These are phyloP conservation scores for Picochlorum sp. DNA, from an alignment of 139 green algal genomes.

Conservation along the genomic window DNA sequence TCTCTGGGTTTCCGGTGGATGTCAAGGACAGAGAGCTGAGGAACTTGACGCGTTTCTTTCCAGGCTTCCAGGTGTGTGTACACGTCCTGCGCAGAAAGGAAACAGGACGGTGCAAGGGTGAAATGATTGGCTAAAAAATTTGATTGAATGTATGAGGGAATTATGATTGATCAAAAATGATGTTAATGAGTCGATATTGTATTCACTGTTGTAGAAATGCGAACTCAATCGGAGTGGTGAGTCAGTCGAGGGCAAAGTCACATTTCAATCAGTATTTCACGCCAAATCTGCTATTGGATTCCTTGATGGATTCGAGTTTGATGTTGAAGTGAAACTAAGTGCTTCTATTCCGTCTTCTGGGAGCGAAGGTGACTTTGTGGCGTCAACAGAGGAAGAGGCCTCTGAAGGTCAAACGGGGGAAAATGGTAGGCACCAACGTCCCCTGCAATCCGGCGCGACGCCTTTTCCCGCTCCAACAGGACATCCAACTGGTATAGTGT, in stretches of 20 bases:
- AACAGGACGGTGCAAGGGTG: conserved; percentile 19
- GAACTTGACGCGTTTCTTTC: conserved; percentile 84
- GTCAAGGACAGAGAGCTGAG: conserved; percentile 90
- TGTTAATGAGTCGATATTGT: background rate
- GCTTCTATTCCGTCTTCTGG: background rate
- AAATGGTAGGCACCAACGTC: background rate
- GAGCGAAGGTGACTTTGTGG: background rate
- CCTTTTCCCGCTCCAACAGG: background rate
- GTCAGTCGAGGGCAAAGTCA: background rate
- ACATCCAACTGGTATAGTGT: background rate
- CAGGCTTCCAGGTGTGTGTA: conserved; percentile 71
- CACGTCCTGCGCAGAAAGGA: conserved; percentile 14
- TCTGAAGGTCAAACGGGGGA: background rate
- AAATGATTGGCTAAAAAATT: background rate
- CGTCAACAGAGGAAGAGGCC: background rate
- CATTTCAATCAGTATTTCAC: background rate
- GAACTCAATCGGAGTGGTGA: background rate
- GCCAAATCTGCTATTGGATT: background rate
- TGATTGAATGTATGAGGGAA: background rate
- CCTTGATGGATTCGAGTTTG: background rate
- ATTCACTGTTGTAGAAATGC: background rate
- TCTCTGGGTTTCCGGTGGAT: conserved; percentile 79
- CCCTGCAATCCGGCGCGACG: background rate
- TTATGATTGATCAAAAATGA: background rate
- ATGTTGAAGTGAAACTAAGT: background rate